phyloP scores from a whole-genome alignment of 345 rosid genomes.

The Murraya koenigii region DNA sequence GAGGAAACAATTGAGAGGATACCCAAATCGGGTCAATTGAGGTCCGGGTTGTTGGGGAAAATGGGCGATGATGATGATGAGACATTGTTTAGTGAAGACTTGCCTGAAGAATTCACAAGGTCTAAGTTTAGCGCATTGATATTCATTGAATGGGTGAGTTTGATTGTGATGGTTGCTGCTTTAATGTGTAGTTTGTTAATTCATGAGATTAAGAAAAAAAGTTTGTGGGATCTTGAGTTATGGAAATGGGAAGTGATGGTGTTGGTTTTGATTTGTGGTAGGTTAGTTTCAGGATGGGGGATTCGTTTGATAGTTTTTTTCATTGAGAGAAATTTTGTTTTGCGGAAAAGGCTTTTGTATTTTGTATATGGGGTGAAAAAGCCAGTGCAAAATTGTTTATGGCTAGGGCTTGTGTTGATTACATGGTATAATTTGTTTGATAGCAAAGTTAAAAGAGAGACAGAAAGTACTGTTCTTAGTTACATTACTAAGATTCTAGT shows the following conservation, averaged over 20 bases:
- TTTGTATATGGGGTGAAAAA: constrained; percentile 77
- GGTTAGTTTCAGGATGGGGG: constrained; percentile 91
- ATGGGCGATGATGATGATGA: constrained; percentile 66
- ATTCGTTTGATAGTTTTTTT: constrained; percentile 67
- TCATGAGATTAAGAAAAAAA: constrained; percentile 24
- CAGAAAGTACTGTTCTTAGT: constrained; percentile 27
- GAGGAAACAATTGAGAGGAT: constrained; percentile 37
- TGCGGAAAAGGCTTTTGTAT: constrained; percentile 71
- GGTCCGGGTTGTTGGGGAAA: constrained; percentile 44
- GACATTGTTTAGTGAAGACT: constrained; percentile 60
- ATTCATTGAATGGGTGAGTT: constrained; percentile 66
- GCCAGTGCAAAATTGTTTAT: constrained; percentile 82
- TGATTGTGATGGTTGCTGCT: constrained; percentile 49
- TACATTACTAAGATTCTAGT: constrained; percentile 63
- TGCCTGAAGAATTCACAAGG: constrained; percentile 61
- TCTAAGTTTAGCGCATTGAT: constrained; percentile 37
- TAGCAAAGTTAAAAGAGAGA: constrained; percentile 43
- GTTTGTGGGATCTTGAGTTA: constrained; percentile 52
- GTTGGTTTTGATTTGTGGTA: constrained; percentile 76
- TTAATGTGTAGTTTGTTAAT: constrained; percentile 49
- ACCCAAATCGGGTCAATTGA: constrained; percentile 49
- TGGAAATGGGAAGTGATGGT: constrained; percentile 91
- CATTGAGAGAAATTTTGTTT: constrained; percentile 71
- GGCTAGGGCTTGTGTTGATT: constrained; percentile 70
- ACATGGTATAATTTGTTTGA: constrained; percentile 77